These are phyloP conservation scores for Sporobolomyces roseus DNA, from an alignment of 768 basidiomycete genomes.

Conservation along the genomic window DNA sequence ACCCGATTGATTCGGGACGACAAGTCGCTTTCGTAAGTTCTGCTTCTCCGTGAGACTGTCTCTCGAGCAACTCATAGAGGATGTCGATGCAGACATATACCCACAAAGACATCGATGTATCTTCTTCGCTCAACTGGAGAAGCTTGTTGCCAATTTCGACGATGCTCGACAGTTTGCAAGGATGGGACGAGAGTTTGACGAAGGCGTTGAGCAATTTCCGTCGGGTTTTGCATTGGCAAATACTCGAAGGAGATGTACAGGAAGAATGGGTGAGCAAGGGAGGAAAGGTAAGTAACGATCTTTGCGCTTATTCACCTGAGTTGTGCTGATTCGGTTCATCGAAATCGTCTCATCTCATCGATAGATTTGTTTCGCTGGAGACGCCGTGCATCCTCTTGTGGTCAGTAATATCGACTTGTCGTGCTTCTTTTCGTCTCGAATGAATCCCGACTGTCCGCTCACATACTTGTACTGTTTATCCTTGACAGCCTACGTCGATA, in stretches of 20 bases:
- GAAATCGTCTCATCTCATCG: too few relatives aligned
- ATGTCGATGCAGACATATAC: background rate
- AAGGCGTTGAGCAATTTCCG: conserved; percentile 20
- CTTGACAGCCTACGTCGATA: conserved; percentile 32
- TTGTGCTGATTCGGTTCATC: too few relatives aligned
- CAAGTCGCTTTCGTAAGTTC: too few relatives aligned
- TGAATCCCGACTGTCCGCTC: too few relatives aligned
- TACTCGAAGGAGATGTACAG: conserved; percentile 22
- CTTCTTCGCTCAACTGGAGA: conserved; percentile 26
- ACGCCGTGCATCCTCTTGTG: conserved; percentile 23
- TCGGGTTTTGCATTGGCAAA: conserved; percentile 24
- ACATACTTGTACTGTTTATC: background rate
- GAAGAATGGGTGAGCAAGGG: conserved; percentile 27
- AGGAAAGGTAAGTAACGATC: conserved; percentile 15
- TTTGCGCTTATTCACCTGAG: background rate
- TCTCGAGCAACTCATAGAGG: too few relatives aligned
- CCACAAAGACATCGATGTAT: conserved; percentile 9
- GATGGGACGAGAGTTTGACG: conserved; percentile 24
- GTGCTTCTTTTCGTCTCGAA: too few relatives aligned
- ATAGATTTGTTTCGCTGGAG: conserved; percentile 24
- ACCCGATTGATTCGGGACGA: too few relatives aligned
- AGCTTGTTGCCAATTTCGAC: background rate
- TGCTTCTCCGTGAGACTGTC: too few relatives aligned
- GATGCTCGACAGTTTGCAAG: background rate
- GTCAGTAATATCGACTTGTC: background rate